These are phyloP conservation scores for Apiospora sp. DNA, from an alignment of 2,329 filamentous ascomycete genomes.

Conservation along the genomic window DNA sequence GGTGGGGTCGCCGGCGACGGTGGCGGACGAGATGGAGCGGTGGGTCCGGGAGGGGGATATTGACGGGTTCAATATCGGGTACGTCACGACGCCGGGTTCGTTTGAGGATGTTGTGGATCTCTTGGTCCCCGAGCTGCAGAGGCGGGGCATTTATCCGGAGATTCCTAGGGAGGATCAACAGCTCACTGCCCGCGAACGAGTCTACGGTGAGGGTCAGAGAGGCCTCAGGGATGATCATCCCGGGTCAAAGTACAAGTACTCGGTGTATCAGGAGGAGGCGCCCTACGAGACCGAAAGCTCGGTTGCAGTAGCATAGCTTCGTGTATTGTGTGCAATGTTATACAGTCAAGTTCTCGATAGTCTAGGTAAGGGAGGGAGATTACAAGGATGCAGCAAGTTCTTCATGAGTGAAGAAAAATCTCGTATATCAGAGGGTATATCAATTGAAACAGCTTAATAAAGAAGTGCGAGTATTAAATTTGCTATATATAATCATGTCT, in stretches of 20 bases:
- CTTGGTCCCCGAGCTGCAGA: slow-evolving; percentile 38
- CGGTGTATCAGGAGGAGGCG: slow-evolving; percentile 64
- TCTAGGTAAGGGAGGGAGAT: too few species aligned
- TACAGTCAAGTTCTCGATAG: too few species aligned
- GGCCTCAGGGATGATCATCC: slow-evolving; percentile 65
- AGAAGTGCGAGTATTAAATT: too few species aligned
- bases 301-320: neutral
- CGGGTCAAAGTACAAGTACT: slow-evolving; percentile 68
- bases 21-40: slow-evolving; percentile 38
- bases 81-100: slow-evolving; percentile 39
- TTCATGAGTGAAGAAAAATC: too few species aligned
- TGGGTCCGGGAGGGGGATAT: slow-evolving; percentile 39
- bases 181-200: slow-evolving; percentile 65
- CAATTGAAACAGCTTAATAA: too few species aligned
- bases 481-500: too few species aligned
- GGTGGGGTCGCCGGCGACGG: slow-evolving; percentile 38
- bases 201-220: slow-evolving; percentile 67
- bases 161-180: slow-evolving; percentile 42
- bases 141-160: slow-evolving; percentile 42
- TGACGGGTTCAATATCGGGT: slow-evolving; percentile 41
- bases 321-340: too few species aligned
- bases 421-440: too few species aligned
- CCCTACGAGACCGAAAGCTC: slow-evolving; percentile 37
- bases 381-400: too few species aligned
- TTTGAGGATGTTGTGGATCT: slow-evolving; percentile 41